Evolutionary conservation across 768 basidiomycete genomes (phyloP).

Genomic region (Phlebiopsis gigantea): DNA sequence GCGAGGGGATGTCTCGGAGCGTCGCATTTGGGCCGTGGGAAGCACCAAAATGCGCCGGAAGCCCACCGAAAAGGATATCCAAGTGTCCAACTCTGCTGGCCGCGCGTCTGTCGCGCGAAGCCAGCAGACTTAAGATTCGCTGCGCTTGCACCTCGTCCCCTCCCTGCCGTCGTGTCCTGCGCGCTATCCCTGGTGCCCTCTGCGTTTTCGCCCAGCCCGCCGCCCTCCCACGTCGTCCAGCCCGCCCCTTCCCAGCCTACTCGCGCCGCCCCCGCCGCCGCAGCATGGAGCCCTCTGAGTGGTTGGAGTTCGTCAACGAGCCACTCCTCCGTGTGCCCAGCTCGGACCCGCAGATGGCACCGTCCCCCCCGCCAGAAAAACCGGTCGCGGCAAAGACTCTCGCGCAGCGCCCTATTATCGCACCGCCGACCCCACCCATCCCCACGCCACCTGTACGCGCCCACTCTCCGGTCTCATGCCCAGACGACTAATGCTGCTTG

Average conservation of each 20-base stretch:
- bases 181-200: neutral
- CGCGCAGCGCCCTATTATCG: neutral
- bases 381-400: constrained; percentile 16
- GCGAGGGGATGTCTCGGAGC: too few relatives aligned
- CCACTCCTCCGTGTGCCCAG: constrained; percentile 11
- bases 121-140: neutral
- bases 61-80: neutral
- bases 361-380: constrained; percentile 2
- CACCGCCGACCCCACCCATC: neutral
- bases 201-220: neutral
- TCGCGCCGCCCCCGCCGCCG: too few relatives aligned
- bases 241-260: neutral
- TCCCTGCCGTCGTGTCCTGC: neutral
- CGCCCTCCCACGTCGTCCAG: neutral
- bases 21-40: neutral
- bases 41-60: neutral
- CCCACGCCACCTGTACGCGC: constrained; percentile 22
- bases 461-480: neutral
- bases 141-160: neutral
- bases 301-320: constrained; percentile 25
- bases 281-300: constrained; percentile 19
- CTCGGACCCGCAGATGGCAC: neutral
- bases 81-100: neutral
- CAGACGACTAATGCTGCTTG: neutral
- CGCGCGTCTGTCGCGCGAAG: neutral